These are phyloP conservation scores for Acanthamoeba royreba DNA, from an alignment of 208 protist genomes.

Conservation along the genomic window DNA sequence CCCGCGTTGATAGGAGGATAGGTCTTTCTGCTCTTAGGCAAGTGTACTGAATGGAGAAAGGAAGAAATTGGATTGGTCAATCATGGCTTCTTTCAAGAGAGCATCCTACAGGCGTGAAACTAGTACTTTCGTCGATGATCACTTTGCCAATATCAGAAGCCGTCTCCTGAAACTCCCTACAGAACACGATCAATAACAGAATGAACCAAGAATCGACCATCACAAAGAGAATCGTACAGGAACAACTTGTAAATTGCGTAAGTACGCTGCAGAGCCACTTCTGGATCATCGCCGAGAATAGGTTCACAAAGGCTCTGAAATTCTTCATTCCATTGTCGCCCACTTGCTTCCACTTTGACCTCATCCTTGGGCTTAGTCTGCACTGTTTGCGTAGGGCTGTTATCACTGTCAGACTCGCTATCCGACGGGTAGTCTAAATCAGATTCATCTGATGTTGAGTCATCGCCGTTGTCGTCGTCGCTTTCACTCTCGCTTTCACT, in stretches of 20 bases:
- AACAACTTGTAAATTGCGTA: constrained; percentile 29
- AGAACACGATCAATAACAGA: not conserved
- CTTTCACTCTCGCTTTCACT: not conserved
- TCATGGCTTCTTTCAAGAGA: no score
- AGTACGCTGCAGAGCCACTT: not conserved
- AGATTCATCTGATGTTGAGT: no score
- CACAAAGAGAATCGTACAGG: not conserved
- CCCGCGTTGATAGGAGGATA: constrained; percentile 54
- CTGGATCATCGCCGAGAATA: not conserved
- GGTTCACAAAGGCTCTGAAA: constrained; percentile 12
- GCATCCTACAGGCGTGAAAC: no score
- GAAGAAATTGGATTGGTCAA: no score
- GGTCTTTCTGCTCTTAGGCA: not conserved
- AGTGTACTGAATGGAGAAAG: no score
- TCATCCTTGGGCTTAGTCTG: not conserved
- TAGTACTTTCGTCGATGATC: constrained; percentile 22
- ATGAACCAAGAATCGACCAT: not conserved
- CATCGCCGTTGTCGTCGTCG: not conserved
- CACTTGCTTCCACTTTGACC: not conserved
- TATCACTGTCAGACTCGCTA: no score
- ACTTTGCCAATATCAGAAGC: constrained; percentile 4
- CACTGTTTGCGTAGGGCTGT: no score
- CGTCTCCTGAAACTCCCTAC: not conserved
- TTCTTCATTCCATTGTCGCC: constrained; percentile 34
- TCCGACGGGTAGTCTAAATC: no score